Base-by-base conservation (phyloP, 768 basidiomycete genomes). In the Calvatia gigantea region DNA sequence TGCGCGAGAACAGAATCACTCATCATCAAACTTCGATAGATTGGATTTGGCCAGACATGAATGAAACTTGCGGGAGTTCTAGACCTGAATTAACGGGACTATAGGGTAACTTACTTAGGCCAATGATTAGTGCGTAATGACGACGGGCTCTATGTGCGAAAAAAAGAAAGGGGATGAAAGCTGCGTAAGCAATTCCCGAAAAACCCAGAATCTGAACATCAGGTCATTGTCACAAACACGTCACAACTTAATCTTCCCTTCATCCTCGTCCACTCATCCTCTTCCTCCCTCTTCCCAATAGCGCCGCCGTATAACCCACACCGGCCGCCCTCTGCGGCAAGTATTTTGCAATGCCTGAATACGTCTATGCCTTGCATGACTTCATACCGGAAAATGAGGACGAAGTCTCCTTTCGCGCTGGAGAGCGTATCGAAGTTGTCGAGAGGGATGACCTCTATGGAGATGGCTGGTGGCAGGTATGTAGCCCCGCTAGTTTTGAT, bases 381-480 rank as follows among this genome's bases (percentile, higher is more conserved):
- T 98, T 98, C 62, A 63, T 72, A 3, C 95, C 97, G 2, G 94
- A 99, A 74, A 84, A 98, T 70, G 90, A 91, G 49, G 97, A 99
- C 70, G 97, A 99, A 72, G 81, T 98, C 35, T 63, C 84, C 1
- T 97, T 98, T 67, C 77, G 73, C 39, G 86, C 85, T 3, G 95
- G 95, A 2, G 93, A 98, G 61, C 77, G 82, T 54, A 92, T 98
- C 62, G 87, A 91, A 65, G 85, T 99, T 27, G 55, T 98, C 38
- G 96, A 98, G 75, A 91, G 84, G 72, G 97, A 98, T 66, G 97
- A 98, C 61, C 71, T 83, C 55, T 98, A 91, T 67, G 83, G 83
- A 17, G 97, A 99, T 70, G 97, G 96, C 15, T 98, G 97, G 97
- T 98, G 93, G 93, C 74, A 78, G 67, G 79, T 77, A 60, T 56